Evolutionary conservation across 2,329 filamentous ascomycete genomes (phyloP).

Genomic region (Podosphaera fusca): DNA sequence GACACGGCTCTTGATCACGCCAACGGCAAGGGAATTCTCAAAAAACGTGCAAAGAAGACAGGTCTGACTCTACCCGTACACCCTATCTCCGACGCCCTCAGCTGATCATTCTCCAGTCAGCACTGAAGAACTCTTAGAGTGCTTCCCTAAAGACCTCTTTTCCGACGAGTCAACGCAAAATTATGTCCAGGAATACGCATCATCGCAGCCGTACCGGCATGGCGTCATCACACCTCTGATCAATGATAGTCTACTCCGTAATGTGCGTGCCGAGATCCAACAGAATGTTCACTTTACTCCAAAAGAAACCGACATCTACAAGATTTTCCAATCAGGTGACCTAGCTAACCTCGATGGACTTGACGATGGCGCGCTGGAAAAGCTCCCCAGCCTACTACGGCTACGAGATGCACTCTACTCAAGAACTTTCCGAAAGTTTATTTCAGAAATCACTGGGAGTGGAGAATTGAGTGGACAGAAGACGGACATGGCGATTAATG

Average conservation of each 20-base stretch:
- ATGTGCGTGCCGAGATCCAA: constrained; percentile 72
- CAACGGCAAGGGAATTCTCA: constrained; percentile 19
- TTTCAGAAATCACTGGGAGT: constrained; percentile 65
- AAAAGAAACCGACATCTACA: constrained; percentile 98
- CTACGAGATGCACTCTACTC: constrained; percentile 94
- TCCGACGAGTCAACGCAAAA: constrained; percentile 30
- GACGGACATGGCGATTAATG: constrained; percentile 98
- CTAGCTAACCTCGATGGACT: constrained; percentile 90
- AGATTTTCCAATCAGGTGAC: constrained; percentile 96
- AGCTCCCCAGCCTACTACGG: constrained; percentile 68
- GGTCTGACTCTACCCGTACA: constrained; percentile 14
- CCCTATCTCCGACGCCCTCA: constrained; percentile 2
- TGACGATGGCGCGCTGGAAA: constrained; percentile 62
- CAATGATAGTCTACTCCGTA: constrained; percentile 57
- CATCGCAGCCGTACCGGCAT: constrained; percentile 63
- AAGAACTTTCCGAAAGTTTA: constrained; percentile 64
- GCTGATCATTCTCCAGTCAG: constrained; percentile 11
- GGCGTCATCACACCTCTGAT: constrained; percentile 69
- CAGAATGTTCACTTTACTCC: constrained; percentile 85
- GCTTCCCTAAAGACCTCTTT: constrained; percentile 46
- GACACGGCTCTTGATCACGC: constrained; percentile 22
- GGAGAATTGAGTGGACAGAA: constrained; percentile 78
- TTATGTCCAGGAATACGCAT: constrained; percentile 38
- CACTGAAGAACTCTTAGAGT: constrained; percentile 13
- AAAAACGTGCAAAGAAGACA: constrained; percentile 26